Base-by-base conservation (phyloP, 371 early-diverging fungal species). In the Mortierella sp. region DNA sequence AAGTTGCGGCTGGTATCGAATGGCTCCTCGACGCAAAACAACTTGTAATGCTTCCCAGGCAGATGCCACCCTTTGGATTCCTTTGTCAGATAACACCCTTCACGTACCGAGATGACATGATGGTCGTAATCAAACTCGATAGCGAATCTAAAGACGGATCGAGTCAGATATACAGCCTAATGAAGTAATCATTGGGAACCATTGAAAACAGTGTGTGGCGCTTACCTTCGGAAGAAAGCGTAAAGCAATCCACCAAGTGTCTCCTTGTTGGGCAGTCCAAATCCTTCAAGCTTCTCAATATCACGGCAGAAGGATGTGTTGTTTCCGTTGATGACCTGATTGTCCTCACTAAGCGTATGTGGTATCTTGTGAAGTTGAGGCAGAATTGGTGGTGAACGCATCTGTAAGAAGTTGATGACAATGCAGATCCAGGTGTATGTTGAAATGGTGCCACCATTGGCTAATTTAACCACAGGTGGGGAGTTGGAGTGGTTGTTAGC, bases 341-440 rank as follows among this genome's bases (percentile, higher is more conserved):
- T 79, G 23, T 80, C 84, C 63, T 58, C 47, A 21, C 64, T 61
- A 21, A 65, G 70, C 1, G 55, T 56, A 41, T 67, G 68, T 13
- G 81, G 78, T 13, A 88, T 79, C 47, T 86, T 83, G 63, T 96
- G 96, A 41, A 97, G 80, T 16, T 87, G 87, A 0, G 97, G 97
- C 21, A 97, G 80, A 57, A 97, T 93, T 0, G 96, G 93, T 31
- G 96, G 95, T 16, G 87, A 59, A n/a, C 95, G 90, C 84, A 86
- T 91, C 80, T 97, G 97, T 42, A 97, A 79, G 72, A 94, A 97
- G 67, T 93, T 91, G 65, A 97, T 79, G 30, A 91, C 87, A 87
- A 96, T 91, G 71, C 92, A 93, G 19, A 93, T 93, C 96, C 96
- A 96, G 21, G 96, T 91, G 80, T 97, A 97, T 2, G 94, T 93